These are phyloP conservation scores for Diplodia corticola DNA, from an alignment of 2,329 filamentous ascomycete genomes.

Conservation along the genomic window DNA sequence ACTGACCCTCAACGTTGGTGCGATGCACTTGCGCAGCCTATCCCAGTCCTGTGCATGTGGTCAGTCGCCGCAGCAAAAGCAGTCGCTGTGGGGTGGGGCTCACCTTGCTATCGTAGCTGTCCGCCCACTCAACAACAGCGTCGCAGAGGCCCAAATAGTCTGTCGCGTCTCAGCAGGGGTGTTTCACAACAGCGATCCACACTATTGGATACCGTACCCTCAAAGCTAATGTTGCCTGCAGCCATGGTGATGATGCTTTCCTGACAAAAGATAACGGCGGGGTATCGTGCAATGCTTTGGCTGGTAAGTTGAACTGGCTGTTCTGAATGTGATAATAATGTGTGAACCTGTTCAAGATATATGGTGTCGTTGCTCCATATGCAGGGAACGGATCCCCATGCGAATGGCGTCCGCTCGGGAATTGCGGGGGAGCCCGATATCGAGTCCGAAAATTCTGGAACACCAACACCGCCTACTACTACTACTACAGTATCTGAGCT, in stretches of 20 bases:
- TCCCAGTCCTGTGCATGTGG: constrained; percentile 54
- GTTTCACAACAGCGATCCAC: not conserved
- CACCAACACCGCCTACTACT: not conserved
- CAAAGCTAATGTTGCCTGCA: constrained; percentile 26
- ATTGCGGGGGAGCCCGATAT: constrained; percentile 17
- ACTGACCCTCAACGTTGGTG: constrained; percentile 54
- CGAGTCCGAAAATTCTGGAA: constrained; percentile 8
- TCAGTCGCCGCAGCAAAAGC: not conserved
- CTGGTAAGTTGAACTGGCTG: too few relatives aligned
- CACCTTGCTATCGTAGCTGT: constrained; percentile 64
- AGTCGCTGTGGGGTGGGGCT: not conserved
- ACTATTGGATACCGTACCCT: constrained; percentile 23
- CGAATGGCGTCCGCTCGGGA: constrained; percentile 13
- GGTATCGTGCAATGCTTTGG: not conserved
- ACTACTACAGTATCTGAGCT: not conserved
- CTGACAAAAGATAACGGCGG: not conserved
- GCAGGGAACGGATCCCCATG: constrained; percentile 21
- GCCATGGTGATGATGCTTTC: constrained; percentile 19
- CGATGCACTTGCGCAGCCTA: constrained; percentile 61
- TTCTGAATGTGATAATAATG: not conserved
- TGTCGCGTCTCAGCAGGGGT: not conserved
- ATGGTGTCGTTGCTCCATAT: not conserved
- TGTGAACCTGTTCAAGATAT: constrained; percentile 1
- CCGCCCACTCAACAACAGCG: constrained; percentile 54
- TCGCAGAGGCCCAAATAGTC: constrained; percentile 23